phyloP scores from a whole-genome alignment of 148 eudicot species.

The Mesembryanthemum crystallinum region DNA sequence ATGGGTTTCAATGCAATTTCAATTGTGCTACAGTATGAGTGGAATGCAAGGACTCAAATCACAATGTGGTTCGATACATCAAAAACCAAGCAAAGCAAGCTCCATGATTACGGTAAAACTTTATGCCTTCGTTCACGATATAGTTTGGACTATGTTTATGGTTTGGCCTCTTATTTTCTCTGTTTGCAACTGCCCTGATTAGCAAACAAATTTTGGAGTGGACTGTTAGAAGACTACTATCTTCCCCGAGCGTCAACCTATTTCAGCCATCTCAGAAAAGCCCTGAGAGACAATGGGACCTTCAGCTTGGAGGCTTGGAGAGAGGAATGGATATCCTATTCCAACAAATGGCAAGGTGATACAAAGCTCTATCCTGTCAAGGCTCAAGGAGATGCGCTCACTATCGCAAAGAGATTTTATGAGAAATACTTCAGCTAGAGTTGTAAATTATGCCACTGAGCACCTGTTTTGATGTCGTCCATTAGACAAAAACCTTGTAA shows the following conservation, averaged over 20 bases:
- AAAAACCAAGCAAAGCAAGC: constrained; percentile 69
- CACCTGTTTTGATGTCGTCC: background rate
- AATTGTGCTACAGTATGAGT: constrained; percentile 64
- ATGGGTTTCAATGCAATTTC: constrained; percentile 15
- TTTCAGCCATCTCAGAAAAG: constrained; percentile 49
- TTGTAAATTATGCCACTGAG: constrained; percentile 9
- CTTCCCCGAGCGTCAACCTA: constrained; percentile 87
- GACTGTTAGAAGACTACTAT: constrained; percentile 77
- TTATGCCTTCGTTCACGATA: background rate
- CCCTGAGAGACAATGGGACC: constrained; percentile 45
- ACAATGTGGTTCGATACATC: constrained; percentile 95
- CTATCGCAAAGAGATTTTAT: constrained; percentile 51
- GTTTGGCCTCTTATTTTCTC: constrained; percentile 3
- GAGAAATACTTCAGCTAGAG: constrained; percentile 50
- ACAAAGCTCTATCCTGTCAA: constrained; percentile 56
- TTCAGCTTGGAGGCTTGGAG: constrained; percentile 83
- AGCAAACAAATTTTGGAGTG: constrained; percentile 99
- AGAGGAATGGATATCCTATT: constrained; percentile 76
- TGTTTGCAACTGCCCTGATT: constrained; percentile 1
- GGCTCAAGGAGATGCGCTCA: constrained; percentile 67
- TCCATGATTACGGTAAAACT: constrained; percentile 87
- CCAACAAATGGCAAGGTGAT: constrained; percentile 82
- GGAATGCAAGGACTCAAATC: constrained; percentile 97
- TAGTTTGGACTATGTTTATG: too few relatives aligned
- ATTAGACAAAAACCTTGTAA: too few relatives aligned